These are phyloP conservation scores for Vaccinium corymbosum DNA, from an alignment of 148 eudicot genomes.

Conservation along the genomic window DNA sequence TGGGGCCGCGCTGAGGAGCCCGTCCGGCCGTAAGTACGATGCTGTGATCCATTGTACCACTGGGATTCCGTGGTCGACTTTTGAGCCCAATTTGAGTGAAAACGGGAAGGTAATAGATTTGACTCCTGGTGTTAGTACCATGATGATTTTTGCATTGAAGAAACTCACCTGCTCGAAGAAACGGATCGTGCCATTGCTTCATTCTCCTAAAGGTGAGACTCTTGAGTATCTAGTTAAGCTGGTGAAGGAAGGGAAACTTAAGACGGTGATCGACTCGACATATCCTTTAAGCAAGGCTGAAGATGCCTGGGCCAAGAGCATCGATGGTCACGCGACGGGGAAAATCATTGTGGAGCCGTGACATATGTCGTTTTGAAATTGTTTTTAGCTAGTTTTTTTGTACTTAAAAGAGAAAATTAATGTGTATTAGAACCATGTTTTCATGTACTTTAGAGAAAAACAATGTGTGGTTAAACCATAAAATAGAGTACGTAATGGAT, in stretches of 20 bases:
- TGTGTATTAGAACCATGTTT: too few relatives aligned
- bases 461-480: not conserved
- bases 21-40: slow-evolving; percentile 49
- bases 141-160: slow-evolving; percentile 34
- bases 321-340: slow-evolving; percentile 58
- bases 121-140: slow-evolving; percentile 30
- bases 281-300: slow-evolving; percentile 45
- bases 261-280: slow-evolving; percentile 40
- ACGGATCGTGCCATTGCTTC: slow-evolving; percentile 34
- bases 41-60: slow-evolving; percentile 40
- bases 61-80: slow-evolving; percentile 46
- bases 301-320: slow-evolving; percentile 59
- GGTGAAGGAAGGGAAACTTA: slow-evolving; percentile 55
- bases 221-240: slow-evolving; percentile 39
- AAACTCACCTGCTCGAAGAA: slow-evolving; percentile 48
- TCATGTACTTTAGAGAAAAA: not conserved
- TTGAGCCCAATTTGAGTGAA: slow-evolving; percentile 39
- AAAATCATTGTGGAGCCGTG: slow-evolving; percentile 48
- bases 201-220: slow-evolving; percentile 32
- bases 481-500: too few relatives aligned
- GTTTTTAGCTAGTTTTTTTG: not conserved
- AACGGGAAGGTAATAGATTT: slow-evolving; percentile 51
- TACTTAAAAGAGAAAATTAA: too few relatives aligned
- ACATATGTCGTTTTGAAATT: not conserved
- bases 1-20: slow-evolving; percentile 51